Conservation (phyloP, 2,329 filamentous ascomycete species). For the Onygenales sp. region DNA sequence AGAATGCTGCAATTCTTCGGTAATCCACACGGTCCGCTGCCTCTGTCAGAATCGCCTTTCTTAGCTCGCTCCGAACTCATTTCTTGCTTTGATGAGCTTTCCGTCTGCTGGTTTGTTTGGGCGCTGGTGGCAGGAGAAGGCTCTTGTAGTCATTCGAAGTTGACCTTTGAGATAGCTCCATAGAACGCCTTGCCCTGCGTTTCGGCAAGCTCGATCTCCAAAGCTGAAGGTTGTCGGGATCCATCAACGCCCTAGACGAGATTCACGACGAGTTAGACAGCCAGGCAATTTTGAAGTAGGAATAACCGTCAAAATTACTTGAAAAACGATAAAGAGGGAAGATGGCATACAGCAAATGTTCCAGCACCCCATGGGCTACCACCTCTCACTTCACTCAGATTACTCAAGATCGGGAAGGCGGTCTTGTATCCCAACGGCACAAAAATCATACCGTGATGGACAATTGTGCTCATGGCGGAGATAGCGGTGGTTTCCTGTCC, state of each 20-base stretch:
- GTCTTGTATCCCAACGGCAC: conserved; percentile 92
- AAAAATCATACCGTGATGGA: conserved; percentile 92
- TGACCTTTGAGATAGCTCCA: conserved; percentile 61
- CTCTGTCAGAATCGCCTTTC: conserved; percentile 40
- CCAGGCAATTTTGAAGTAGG: too few relatives aligned
- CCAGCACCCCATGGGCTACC: conserved; percentile 90
- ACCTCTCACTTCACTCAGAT: conserved; percentile 72
- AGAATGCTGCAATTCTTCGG: conserved; percentile 64
- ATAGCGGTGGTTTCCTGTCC: conserved; percentile 88
- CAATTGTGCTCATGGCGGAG: conserved; percentile 70
- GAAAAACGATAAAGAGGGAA: conserved; percentile 4
- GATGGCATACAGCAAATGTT: conserved; percentile 60
- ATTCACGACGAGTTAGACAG: neutral
- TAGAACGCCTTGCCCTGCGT: conserved; percentile 83
- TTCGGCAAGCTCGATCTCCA: conserved; percentile 70
- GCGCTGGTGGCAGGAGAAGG: conserved; percentile 23
- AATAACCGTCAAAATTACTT: neutral
- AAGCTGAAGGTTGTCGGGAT: conserved; percentile 64
- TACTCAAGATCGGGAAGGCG: conserved; percentile 58
- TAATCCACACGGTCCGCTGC: conserved; percentile 63
- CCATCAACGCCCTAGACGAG: conserved; percentile 53
- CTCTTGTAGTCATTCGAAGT: conserved; percentile 70
- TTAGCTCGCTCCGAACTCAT: conserved; percentile 16
- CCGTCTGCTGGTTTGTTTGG: conserved; percentile 13
- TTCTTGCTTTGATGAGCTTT: conserved; percentile 16